Conservation (phyloP, 2,329 filamentous ascomycete genomes). For the Talaromyces islandicus region DNA sequence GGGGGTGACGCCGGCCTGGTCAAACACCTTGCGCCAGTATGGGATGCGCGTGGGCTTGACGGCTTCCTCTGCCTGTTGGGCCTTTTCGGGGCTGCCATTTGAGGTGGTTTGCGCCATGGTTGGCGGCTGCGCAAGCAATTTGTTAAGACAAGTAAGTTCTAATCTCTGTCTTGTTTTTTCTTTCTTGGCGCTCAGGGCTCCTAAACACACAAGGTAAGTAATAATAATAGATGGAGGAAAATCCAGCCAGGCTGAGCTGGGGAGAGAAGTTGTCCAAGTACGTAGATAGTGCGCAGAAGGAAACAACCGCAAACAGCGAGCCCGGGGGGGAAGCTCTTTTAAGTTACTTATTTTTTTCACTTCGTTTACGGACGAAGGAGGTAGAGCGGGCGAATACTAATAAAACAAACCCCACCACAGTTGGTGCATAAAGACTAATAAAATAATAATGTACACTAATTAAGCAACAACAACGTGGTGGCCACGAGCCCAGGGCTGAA, state of each 20-base stretch:
- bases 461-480: too few species aligned
- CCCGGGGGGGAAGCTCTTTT: background rate
- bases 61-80: conserved; percentile 15
- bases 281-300: background rate
- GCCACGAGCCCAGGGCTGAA: too few species aligned
- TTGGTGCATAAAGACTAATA: background rate
- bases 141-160: background rate
- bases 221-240: too few species aligned
- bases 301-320: background rate
- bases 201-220: background rate
- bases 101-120: conserved; percentile 17
- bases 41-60: conserved; percentile 24
- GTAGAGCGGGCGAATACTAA: background rate
- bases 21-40: conserved; percentile 27
- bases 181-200: background rate
- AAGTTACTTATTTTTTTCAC: background rate
- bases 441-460: background rate
- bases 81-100: conserved; percentile 19
- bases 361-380: background rate
- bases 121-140: conserved; percentile 15
- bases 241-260: background rate
- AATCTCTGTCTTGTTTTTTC: too few species aligned
- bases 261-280: background rate
- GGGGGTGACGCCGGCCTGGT: conserved; percentile 29
- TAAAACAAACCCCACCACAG: background rate